A percentile compares a stretch with the other conserved stretches of the same genome.
phyloP scores from a whole-genome alignment of 2,329 filamentous ascomycete genomes.

The Neoascochyta sp. region DNA sequence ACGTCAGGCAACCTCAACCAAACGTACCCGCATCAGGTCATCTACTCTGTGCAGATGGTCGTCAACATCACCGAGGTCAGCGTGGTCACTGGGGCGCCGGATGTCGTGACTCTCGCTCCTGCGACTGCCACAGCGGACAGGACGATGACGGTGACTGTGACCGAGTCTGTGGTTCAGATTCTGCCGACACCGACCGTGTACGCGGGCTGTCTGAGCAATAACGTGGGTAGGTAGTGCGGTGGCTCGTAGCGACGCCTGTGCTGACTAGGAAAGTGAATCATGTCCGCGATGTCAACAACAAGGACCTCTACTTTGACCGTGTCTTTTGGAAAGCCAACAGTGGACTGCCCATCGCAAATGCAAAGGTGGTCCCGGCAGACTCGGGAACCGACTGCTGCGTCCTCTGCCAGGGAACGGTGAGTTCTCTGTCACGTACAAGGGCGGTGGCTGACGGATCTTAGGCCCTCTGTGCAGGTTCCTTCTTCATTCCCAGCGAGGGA shows the following conservation, averaged over 20 bases:
- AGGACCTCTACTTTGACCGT: constrained; percentile 18
- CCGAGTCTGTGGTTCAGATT: constrained; percentile 11
- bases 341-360: constrained; percentile 23
- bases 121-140: constrained; percentile 11
- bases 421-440: too few relatives aligned
- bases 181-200: constrained; percentile 15
- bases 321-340: constrained; percentile 15
- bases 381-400: constrained; percentile 19
- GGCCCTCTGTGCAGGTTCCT: constrained; percentile 23
- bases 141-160: constrained; percentile 16
- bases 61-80: constrained; percentile 12
- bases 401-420: constrained; percentile 23
- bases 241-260: too few relatives aligned
- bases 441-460: too few relatives aligned
- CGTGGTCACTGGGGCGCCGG: constrained; percentile 11
- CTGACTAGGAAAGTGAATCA: too few relatives aligned
- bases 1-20: constrained; percentile 8
- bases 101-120: constrained; percentile 9
- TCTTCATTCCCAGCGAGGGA: constrained; percentile 15
- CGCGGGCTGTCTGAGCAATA: constrained; percentile 21
- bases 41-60: constrained; percentile 11
- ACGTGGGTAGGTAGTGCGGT: constrained; percentile 22
- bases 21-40: constrained; percentile 12
- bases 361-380: constrained; percentile 13
- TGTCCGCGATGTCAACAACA: constrained; percentile 12